Base-by-base conservation (phyloP, 352 stramenopile genomes). In the Phytophthora idaei region DNA sequence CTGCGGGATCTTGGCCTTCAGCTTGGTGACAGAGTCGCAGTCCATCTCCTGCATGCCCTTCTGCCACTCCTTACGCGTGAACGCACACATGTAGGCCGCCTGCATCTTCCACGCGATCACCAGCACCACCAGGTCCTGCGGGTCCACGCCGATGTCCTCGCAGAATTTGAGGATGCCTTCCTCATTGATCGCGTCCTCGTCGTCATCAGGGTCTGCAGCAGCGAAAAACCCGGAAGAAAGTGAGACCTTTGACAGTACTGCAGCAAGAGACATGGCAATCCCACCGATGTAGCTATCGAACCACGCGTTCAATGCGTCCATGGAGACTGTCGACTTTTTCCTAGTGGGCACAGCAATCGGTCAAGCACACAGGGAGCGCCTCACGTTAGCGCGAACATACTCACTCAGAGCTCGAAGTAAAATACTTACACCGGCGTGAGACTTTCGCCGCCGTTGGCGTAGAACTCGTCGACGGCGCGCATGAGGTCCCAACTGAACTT, bases 41-140 rank as follows among this genome's bases (percentile, higher is more conserved):
- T 85, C 69, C 67, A 96, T 81, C 32, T 81, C 71, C 59, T 85
- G 74, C 89, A 96, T 95, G 36, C 89, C 89, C 49, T 79, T 74
- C 49, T 78, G 71, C 83, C 86, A 96, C 63, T 96, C 89, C 56
- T 92, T 91, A 29, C 84, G 80, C 8, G 89, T 94, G 65, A 94
- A 95, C 27, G 74, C 80, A 39, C 89, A 93, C 89, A 96, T 96
- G 64, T 89, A 87, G 36, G 76, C 81, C 0, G 89, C 85, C 28
- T 94, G 72, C 89, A 96, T 95, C 57, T 94, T 90, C 88, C 89
- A 96, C 17, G 86, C 83, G 52, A 96, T 92, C 69, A 95, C 81
- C 34, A 95, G 59, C 61, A 96, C 83, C 27, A 90, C 76, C 14
- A 93, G 61, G 58, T 92, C 85, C 37, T 93, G 84, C 32, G 85